phyloP scores from a whole-genome alignment of 169 alveolate species.

The Cryptosporidium bovis region DNA sequence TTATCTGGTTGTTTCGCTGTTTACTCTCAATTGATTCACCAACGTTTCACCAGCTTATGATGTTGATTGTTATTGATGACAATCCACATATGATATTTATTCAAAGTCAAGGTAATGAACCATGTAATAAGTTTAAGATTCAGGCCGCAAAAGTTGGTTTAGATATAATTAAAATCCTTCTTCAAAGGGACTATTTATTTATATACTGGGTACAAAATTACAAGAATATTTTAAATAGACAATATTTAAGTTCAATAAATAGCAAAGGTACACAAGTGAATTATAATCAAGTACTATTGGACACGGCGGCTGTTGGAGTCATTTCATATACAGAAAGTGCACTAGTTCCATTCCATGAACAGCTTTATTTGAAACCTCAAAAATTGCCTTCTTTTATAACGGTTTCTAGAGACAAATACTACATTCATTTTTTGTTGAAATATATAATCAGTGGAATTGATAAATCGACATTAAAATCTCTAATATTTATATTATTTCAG shows the following conservation, averaged over 20 bases:
- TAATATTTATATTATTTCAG: constrained; percentile 26
- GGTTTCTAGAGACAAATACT: not conserved
- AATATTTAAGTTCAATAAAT: constrained; percentile 10
- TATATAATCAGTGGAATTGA: constrained; percentile 72
- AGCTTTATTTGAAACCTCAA: constrained; percentile 25
- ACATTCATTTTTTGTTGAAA: constrained; percentile 5
- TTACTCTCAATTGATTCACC: constrained; percentile 68
- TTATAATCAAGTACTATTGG: not conserved
- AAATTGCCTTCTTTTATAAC: not conserved
- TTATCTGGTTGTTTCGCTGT: constrained; percentile 57
- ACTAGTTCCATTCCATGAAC: constrained; percentile 37
- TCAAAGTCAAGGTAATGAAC: constrained; percentile 22
- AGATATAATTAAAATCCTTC: constrained; percentile 46
- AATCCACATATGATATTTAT: constrained; percentile 38
- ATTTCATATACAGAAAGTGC: constrained; percentile 47
- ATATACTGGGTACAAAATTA: constrained; percentile 49
- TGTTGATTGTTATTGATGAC: constrained; percentile 16
- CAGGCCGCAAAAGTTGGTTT: constrained; percentile 47
- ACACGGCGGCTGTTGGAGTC: constrained; percentile 24
- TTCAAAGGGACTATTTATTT: constrained; percentile 62
- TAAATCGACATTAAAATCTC: constrained; percentile 1
- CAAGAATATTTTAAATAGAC: constrained; percentile 14
- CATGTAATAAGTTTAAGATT: constrained; percentile 19
- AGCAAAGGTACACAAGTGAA: constrained; percentile 6
- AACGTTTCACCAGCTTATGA: constrained; percentile 57